Base-by-base conservation (phyloP, 169 alveolate species). In the Cyclospora cayetanensis region DNA sequence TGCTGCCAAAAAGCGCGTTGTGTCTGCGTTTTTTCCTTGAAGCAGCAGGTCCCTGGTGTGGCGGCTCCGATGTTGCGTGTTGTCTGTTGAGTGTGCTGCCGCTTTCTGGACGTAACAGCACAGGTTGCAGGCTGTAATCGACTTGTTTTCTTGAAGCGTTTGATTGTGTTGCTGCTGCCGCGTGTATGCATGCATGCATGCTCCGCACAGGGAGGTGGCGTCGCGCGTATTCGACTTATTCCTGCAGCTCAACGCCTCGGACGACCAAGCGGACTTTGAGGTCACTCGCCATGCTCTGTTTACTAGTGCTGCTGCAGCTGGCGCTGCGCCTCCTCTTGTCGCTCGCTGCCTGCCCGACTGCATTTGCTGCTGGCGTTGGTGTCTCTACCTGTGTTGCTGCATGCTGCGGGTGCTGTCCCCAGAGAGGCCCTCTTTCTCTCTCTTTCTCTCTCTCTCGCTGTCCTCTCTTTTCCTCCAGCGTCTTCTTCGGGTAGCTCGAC, bases 181-280 rank as follows among this genome's bases (percentile, higher is more conserved):
- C 74, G 12, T 12, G n/a, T n/a, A n/a, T n/a, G n/a, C n/a, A n/a
- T n/a, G n/a, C n/a, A n/a, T n/a, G n/a, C n/a, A n/a, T 60, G 74
- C 34, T 60, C 34, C 74, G 41, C 31, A 27, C 85, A 87, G 92
- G 34, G 74, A 66, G 60, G 92, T 88, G 84, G 74, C 76, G 11
- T 85, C 72, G 1, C 52, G 97, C 94, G 95, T 97, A 20, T 97
- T 98, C 87, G 99, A 97, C 87, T 93, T 97, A 34, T 98, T 97
- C 94, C 96, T 97, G 82, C 96, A 95, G 63, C 94, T 96, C 41
- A 97, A 97, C 35, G 98, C 99, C 1, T 93, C 96, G 18, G 99
- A 97, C 41, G 99, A 98, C 34, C 97, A 96, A 74, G 94, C 97
- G 85, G 98, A 98, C 37, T 98, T 88, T 37, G 82, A 88, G 92